Evolutionary conservation across 2,329 filamentous ascomycete genomes (phyloP).

Genomic region (Scleromitrula shiraiana): DNA sequence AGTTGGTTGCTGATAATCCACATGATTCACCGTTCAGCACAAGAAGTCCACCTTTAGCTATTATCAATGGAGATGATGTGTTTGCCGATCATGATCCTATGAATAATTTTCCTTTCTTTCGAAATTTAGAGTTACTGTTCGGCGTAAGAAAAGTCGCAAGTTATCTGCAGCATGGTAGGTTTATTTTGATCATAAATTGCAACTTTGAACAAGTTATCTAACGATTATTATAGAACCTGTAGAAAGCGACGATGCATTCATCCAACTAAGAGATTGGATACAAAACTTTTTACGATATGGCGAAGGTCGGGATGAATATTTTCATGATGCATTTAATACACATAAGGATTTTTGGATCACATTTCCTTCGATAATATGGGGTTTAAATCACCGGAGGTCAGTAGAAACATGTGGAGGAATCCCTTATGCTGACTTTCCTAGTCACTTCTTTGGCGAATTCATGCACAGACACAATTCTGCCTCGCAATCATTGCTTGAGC

Average conservation of each 20-base stretch:
- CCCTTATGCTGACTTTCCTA: constrained; percentile 19
- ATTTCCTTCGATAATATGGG: constrained; percentile 43
- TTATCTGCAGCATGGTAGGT: constrained; percentile 33
- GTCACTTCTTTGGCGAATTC: constrained; percentile 28
- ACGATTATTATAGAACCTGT: constrained; percentile 33
- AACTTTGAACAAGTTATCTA: constrained; percentile 8
- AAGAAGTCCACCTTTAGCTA: constrained; percentile 23
- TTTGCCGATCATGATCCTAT: constrained; percentile 41
- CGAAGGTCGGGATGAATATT: constrained; percentile 26
- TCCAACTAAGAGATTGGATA: constrained; percentile 43
- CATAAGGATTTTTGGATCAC: constrained; percentile 44
- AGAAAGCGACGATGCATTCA: constrained; percentile 38
- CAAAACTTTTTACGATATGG: constrained; percentile 39
- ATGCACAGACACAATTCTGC: constrained; percentile 18
- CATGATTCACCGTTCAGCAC: constrained; percentile 23
- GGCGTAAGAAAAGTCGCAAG: constrained; percentile 24
- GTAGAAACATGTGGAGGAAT: too few species aligned
- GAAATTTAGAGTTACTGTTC: constrained; percentile 16
- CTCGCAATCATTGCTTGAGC: constrained; percentile 21
- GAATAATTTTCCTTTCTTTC: constrained; percentile 37
- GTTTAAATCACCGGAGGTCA: constrained; percentile 36
- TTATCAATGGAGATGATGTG: constrained; percentile 24
- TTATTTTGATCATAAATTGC: constrained; percentile 20
- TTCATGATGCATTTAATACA: constrained; percentile 37
- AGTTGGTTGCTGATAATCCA: constrained; percentile 22